Evolutionary conservation across 73 alveolate genomes (phyloP), one percentile per base, ranked within the genome.

Genomic region (Paramecium primaurelia): DNA sequence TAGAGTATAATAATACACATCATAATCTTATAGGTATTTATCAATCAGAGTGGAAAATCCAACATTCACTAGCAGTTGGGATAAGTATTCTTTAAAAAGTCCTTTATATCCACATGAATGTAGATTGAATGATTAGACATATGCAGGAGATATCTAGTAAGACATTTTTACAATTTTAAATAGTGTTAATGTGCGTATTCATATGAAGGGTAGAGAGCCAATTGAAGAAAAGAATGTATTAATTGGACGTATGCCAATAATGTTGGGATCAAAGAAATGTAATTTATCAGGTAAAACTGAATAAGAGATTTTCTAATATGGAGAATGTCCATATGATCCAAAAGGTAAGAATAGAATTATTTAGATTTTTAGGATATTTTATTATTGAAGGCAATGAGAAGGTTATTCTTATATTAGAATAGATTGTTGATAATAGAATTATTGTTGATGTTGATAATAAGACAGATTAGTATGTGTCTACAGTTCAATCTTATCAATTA

Each of bases 301-400:
- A 77, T 90, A 93, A 47, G 98, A 97, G 84, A 94, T 98, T 59
- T 95, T 95, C 34, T 93, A 95, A 14, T 85, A 95, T 77, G 90
- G 93, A 54, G 99, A 98, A 93, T 98, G 99, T 59, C 99, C 99
- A 22, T 97, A 96, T 91, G 99, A 98, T 86, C 99, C 99, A 18
- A 95, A 98, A 86, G 69, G 69, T 54, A 54, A 49, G 32, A 22
- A 54, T 18, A 8, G 3, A 7, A 54, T 18, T 16, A 0, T n/a
- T 0, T 18, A 18, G 69, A 18, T 8, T 54, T 54, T 18, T 54
- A 54, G 99, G 99, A 14, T 99, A 98, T 94, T 98, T 99, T 96
- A 97, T 98, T 32, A 96, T 99, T 20, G 97, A 95, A 89, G 99
- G 99, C 25, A 98, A 95, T 37, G 99, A 98, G 95, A 97, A 98